phyloP scores from a whole-genome alignment of 768 basidiomycete genomes.

The Cystobasidium tubakii region DNA sequence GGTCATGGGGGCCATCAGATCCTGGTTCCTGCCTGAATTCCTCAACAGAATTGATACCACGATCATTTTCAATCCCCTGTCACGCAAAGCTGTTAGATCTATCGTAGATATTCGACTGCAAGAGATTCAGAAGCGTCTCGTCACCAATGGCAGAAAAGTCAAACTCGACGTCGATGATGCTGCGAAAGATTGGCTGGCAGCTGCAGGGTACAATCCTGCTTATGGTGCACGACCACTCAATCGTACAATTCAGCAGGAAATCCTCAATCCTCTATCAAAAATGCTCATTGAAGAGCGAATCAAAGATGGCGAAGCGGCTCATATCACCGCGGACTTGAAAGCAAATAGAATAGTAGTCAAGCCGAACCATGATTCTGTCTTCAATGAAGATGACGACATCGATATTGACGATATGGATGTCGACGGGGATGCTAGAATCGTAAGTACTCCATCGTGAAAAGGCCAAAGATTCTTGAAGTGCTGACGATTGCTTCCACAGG shows the following conservation, averaged over 20 bases:
- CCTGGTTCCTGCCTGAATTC: slow-evolving; percentile 53
- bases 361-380: slow-evolving; percentile 67
- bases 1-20: slow-evolving; percentile 50
- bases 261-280: slow-evolving; percentile 82
- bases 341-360: slow-evolving; percentile 69
- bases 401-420: slow-evolving; percentile 57
- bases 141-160: slow-evolving; percentile 66
- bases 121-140: slow-evolving; percentile 77
- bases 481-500: slow-evolving; percentile 11
- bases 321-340: slow-evolving; percentile 71
- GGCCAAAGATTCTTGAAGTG: not conserved
- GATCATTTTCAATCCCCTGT: slow-evolving; percentile 66
- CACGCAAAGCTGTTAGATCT: slow-evolving; percentile 65
- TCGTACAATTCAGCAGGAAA: slow-evolving; percentile 81
- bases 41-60: slow-evolving; percentile 49
- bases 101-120: slow-evolving; percentile 83
- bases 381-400: slow-evolving; percentile 57
- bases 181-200: slow-evolving; percentile 62
- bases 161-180: slow-evolving; percentile 67
- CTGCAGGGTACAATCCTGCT: slow-evolving; percentile 68
- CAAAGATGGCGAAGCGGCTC: slow-evolving; percentile 70
- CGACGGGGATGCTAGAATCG: slow-evolving; percentile 35
- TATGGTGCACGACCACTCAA: slow-evolving; percentile 79
- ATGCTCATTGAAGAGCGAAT: slow-evolving; percentile 76
- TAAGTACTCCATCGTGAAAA: slow-evolving; percentile 13